These are phyloP conservation scores for Glycine tomentella DNA, from an alignment of 306 rosid genomes.

Conservation along the genomic window DNA sequence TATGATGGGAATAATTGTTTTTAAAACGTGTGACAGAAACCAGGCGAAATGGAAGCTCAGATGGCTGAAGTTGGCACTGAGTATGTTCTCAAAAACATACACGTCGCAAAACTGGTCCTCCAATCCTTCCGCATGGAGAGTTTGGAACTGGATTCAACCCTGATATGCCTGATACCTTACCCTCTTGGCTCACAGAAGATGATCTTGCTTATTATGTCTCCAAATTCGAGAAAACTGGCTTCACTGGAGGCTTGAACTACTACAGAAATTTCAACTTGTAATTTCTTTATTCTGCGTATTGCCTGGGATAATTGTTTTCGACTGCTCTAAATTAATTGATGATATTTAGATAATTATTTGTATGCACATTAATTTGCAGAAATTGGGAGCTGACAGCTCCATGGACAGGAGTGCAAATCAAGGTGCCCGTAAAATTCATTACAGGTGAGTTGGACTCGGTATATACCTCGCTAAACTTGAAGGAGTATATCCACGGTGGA, in stretches of 20 bases:
- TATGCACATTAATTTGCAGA: slow-evolving; percentile 5
- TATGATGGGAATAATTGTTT: neutral
- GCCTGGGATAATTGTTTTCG: too few species aligned
- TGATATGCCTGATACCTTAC: slow-evolving; percentile 17
- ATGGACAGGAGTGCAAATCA: slow-evolving; percentile 14
- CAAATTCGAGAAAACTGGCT: slow-evolving; percentile 53
- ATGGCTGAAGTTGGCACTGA: slow-evolving; percentile 32
- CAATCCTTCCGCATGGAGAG: slow-evolving; percentile 47
- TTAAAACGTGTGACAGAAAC: slow-evolving; percentile 5
- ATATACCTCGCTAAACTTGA: slow-evolving; percentile 19
- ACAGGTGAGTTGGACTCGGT: slow-evolving; percentile 43
- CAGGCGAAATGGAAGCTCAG: slow-evolving; percentile 43
- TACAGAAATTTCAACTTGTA: slow-evolving; percentile 50
- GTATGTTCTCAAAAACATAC: slow-evolving; percentile 46
- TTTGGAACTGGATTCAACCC: slow-evolving; percentile 42
- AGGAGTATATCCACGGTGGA: slow-evolving; percentile 42
- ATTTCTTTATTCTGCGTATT: neutral
- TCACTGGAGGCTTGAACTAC: slow-evolving; percentile 61
- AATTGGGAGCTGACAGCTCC: slow-evolving; percentile 46
- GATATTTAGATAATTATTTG: too few species aligned
- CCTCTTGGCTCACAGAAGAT: slow-evolving; percentile 58
- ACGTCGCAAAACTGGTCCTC: slow-evolving; percentile 43
- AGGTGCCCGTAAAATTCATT: slow-evolving; percentile 38
- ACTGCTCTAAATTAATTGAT: too few species aligned
- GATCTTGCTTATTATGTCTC: slow-evolving; percentile 54